Evolutionary conservation across 257 asterid genomes (phyloP).

Genomic region (Solanum corneliomulleri): DNA sequence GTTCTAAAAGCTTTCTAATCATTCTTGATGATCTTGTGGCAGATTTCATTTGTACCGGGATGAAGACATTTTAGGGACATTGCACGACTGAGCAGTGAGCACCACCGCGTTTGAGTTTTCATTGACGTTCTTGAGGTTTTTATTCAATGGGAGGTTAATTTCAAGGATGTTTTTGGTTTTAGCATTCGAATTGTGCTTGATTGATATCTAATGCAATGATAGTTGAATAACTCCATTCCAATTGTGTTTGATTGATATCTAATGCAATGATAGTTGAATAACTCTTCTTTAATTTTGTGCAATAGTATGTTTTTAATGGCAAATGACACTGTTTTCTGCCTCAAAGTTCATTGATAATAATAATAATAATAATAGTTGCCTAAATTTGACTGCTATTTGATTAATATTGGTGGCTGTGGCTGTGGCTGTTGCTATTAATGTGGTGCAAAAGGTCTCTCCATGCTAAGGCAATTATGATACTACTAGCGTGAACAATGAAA

Average conservation of each 20-base stretch:
- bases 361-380: not conserved
- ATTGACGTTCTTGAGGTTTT: not conserved
- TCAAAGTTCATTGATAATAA: not conserved
- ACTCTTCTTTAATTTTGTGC: not conserved
- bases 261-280: not conserved
- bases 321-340: not conserved
- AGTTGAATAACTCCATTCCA: not conserved
- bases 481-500: too few relatives aligned
- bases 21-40: conserved; percentile 9
- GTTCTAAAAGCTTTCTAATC: not conserved
- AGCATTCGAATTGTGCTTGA: not conserved
- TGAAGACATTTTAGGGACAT: conserved; percentile 55
- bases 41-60: conserved; percentile 57
- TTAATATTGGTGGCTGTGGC: not conserved
- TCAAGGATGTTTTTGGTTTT: not conserved
- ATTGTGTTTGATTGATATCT: not conserved
- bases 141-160: not conserved
- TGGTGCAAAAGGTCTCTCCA: not conserved
- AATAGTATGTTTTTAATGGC: not conserved
- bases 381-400: not conserved
- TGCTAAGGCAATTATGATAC: not conserved
- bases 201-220: not conserved
- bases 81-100: too few relatives aligned
- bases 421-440: not conserved
- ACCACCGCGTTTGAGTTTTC: not conserved